Base-by-base conservation (phyloP, 164 flowering plant species). In the Aristolochia fimbriata region DNA sequence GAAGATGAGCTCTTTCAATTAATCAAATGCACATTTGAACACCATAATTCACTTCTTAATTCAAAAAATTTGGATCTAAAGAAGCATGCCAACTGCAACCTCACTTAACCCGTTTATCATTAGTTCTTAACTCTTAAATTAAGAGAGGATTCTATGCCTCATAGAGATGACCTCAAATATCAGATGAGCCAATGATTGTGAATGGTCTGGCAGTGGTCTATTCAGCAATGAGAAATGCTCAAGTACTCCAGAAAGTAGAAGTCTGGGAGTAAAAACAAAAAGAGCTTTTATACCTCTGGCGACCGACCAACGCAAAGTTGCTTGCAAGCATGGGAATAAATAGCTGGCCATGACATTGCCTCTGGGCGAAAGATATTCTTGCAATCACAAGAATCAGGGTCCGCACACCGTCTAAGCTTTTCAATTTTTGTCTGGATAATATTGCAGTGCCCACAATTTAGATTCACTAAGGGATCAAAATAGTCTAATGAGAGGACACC, bases 301-400 rank as follows among this genome's bases (percentile, higher is more conserved):
- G 76, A 76, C 55, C 83, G 83, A 55, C 86, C 76, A 65, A 93
- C 77, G 47, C 64, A 72, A 53, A 86, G 68, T 70, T 86, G 86
- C 78, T 86, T 89, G 30, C 73, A 54, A 19, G 83, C 75, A 57
- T 59, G 69, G 33, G 90, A 87, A 69, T 73, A 76, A 27, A 65
- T 70, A 70, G 82, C 79, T 62, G 87, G 76, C 91, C 87, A 86
- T 6, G 83, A 84, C 16, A 85, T 52, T 37, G 62, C 69, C 52
- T 78, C 77, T 30, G 74, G 77, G 53, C 66, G 65, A 41, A 76
- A 51, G 33, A 78, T 54, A 56, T 65, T 68, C 64, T 61, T 78
- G 79, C 97, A 93, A 53, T 76, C 76, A 71, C 98, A 90, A 24
- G 71, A 64, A 70, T 87, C 96, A 65, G 78, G 72, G 31, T 67